Conservation (phyloP, 306 rosid genomes). For the Prunus mongolica region DNA sequence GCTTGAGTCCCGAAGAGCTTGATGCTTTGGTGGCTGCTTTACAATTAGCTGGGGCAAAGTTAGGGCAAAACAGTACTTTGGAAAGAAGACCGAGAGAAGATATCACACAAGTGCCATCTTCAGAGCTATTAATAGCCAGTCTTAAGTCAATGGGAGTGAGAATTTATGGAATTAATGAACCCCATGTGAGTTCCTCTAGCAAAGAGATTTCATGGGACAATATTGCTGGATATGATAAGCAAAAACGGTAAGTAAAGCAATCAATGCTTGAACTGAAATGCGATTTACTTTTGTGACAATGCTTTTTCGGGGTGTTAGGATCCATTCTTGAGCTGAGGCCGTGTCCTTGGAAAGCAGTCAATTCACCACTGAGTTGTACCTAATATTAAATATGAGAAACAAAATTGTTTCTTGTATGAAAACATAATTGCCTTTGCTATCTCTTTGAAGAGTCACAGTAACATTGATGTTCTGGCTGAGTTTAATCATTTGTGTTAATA, state of each 20-base stretch:
- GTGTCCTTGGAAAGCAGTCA: no score
- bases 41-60: slow-evolving; percentile 64
- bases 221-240: slow-evolving; percentile 87
- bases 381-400: no score
- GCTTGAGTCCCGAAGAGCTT: slow-evolving; percentile 62
- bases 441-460: not conserved
- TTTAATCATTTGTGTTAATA: not conserved
- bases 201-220: slow-evolving; percentile 74
- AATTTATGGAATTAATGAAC: slow-evolving; percentile 63
- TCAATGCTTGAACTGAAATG: no score
- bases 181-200: slow-evolving; percentile 27
- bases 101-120: slow-evolving; percentile 42
- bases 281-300: no score
- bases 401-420: not conserved
- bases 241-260: slow-evolving; percentile 56
- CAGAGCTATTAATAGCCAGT: slow-evolving; percentile 56
- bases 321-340: no score
- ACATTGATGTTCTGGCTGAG: slow-evolving; percentile 5
- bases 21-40: slow-evolving; percentile 74
- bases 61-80: slow-evolving; percentile 39
- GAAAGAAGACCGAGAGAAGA: slow-evolving; percentile 50
- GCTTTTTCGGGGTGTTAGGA: no score
- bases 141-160: slow-evolving; percentile 88
- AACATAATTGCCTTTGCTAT: not conserved
- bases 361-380: no score